A percentile compares a stretch with the other conserved stretches of the same genome.
phyloP scores from a whole-genome alignment of 352 stramenopile species.

The Globisporangium alternatum region DNA sequence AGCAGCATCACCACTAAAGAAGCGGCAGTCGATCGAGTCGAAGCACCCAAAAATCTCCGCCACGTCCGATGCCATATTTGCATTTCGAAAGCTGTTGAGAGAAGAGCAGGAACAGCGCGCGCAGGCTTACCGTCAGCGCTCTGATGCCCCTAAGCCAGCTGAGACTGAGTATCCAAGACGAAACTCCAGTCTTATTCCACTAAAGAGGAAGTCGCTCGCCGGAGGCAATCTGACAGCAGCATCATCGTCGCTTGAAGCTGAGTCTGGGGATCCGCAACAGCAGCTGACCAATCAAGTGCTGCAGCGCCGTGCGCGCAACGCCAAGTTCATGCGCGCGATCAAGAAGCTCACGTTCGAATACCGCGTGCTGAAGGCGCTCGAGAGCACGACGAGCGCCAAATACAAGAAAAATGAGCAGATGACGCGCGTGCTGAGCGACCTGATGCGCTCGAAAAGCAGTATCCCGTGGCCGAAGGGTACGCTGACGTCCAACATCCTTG shows the following conservation, averaged over 20 bases:
- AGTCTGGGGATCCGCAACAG: neutral
- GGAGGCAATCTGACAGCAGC: neutral
- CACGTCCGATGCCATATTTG: slow-evolving; percentile 11
- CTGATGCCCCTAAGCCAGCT: neutral
- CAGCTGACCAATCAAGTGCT: neutral
- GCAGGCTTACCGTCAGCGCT: slow-evolving; percentile 7
- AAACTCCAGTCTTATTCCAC: neutral
- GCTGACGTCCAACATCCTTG: slow-evolving; percentile 35
- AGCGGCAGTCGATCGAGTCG: neutral
- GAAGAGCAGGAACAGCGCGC: slow-evolving; percentile 14
- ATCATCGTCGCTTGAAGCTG: neutral
- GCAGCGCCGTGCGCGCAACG: slow-evolving; percentile 12
- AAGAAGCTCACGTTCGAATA: slow-evolving; percentile 47
- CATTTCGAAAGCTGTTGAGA: slow-evolving; percentile 6
- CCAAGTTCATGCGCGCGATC: slow-evolving; percentile 35
- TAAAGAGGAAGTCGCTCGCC: slow-evolving; percentile 10
- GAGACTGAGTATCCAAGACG: neutral
- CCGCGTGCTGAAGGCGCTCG: slow-evolving; percentile 38
- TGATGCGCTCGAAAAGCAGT: slow-evolving; percentile 18
- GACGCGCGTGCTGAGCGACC: slow-evolving; percentile 21
- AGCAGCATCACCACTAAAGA: neutral
- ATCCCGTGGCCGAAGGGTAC: slow-evolving; percentile 39
- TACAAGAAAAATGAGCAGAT: slow-evolving; percentile 37
- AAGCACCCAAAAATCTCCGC: slow-evolving; percentile 4
- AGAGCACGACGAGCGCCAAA: slow-evolving; percentile 29